Conservation (phyloP, 2,329 filamentous ascomycete species). For the Pyrenochaeta sp. region DNA sequence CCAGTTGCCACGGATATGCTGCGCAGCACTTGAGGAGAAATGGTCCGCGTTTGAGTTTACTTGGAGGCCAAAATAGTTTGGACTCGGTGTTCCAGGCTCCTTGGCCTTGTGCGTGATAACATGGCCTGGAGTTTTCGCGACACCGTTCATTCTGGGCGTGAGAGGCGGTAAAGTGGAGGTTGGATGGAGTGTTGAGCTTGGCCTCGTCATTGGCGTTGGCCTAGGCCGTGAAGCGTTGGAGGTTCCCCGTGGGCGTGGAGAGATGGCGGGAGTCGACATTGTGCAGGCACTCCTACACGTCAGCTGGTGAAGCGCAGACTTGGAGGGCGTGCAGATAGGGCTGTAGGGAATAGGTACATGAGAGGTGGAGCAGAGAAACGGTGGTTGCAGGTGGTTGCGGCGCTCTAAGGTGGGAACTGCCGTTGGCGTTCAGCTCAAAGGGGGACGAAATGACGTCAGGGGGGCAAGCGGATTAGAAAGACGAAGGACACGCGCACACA, state of each 20-base stretch:
- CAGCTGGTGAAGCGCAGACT: slow-evolving; percentile 20
- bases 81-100: slow-evolving; percentile 62
- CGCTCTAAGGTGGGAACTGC: slow-evolving; percentile 1
- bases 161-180: slow-evolving; percentile 33
- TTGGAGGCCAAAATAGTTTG: slow-evolving; percentile 86
- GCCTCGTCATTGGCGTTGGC: slow-evolving; percentile 40
- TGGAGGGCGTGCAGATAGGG: slow-evolving; percentile 10
- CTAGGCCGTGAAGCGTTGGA: slow-evolving; percentile 31
- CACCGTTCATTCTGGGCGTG: slow-evolving; percentile 41
- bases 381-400: slow-evolving; percentile 6
- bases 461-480: no score
- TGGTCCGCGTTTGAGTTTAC: slow-evolving; percentile 68
- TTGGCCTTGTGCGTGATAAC: slow-evolving; percentile 31
- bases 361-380: slow-evolving; percentile 21
- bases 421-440: slow-evolving; percentile 3
- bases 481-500: no score
- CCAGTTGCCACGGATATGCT: slow-evolving; percentile 75
- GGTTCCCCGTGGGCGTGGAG: slow-evolving; percentile 38
- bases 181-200: slow-evolving; percentile 35
- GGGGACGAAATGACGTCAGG: not conserved
- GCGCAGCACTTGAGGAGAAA: slow-evolving; percentile 66
- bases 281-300: slow-evolving; percentile 15
- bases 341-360: slow-evolving; percentile 31
- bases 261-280: slow-evolving; percentile 48
- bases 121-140: slow-evolving; percentile 42